Conservation (phyloP, 2,329 filamentous ascomycete species). For the Madurella mycetomatis region DNA sequence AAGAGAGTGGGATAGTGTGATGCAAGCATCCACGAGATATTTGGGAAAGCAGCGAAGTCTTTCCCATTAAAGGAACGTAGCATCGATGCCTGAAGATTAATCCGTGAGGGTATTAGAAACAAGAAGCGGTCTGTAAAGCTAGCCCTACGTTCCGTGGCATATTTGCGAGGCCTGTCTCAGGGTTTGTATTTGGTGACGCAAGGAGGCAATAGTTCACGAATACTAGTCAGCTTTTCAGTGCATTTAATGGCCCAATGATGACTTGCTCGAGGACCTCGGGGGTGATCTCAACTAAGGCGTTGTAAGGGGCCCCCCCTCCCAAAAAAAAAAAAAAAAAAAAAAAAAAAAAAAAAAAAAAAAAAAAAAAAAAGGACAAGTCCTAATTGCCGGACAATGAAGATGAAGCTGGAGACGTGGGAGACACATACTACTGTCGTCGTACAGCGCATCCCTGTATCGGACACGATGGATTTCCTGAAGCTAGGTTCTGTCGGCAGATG, state of each 20-base stretch:
- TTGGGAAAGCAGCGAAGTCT: conserved; percentile 12
- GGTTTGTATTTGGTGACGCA: background rate
- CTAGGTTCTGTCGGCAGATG: background rate
- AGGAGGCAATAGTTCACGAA: conserved; percentile 9
- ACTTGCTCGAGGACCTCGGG: background rate
- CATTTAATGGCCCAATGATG: conserved; percentile 2
- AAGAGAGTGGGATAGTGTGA: background rate
- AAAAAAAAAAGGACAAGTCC: background rate
- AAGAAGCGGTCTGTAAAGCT: conserved; percentile 4
- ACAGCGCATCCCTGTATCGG: background rate
- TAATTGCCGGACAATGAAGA: background rate
- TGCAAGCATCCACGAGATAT: conserved; percentile 11
- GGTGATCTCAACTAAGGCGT: background rate
- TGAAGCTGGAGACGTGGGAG: background rate
- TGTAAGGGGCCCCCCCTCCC: background rate
- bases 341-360: too few relatives aligned
- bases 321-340: too few relatives aligned
- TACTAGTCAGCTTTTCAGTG: conserved; percentile 2
- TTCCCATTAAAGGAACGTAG: conserved; percentile 7
- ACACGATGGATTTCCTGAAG: background rate
- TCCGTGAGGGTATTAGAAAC: conserved; percentile 1
- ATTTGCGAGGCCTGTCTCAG: background rate
- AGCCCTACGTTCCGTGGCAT: conserved; percentile 7
- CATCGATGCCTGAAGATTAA: conserved; percentile 8
- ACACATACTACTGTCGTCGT: background rate